Conservation (phyloP, 345 rosid species). For the Anastatica hierochuntica region DNA sequence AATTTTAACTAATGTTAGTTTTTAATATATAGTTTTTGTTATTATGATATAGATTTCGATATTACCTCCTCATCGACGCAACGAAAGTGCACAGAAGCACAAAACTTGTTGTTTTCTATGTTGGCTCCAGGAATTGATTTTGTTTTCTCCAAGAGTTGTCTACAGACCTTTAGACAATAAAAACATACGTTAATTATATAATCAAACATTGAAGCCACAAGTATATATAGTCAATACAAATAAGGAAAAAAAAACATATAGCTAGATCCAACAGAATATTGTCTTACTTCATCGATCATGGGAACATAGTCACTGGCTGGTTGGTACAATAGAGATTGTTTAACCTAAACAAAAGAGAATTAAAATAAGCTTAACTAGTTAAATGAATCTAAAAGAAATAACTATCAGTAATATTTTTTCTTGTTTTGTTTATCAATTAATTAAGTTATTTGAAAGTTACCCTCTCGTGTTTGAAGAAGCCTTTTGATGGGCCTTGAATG, state of each 20-base stretch:
- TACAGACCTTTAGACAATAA: conserved; percentile 65
- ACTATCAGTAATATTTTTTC: too few species aligned
- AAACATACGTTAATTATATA: not conserved
- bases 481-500: conserved; percentile 79
- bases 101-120: conserved; percentile 93
- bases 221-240: too few species aligned
- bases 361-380: conserved; percentile 5
- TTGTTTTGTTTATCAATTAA: not conserved
- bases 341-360: conserved; percentile 38
- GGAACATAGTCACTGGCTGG: conserved; percentile 84
- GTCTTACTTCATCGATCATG: conserved; percentile 85
- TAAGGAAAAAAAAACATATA: conserved; percentile 4
- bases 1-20: too few species aligned
- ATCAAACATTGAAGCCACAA: not conserved
- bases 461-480: conserved; percentile 38
- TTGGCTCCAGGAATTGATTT: conserved; percentile 63
- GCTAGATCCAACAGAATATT: conserved; percentile 41
- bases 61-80: conserved; percentile 73
- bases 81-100: conserved; percentile 84
- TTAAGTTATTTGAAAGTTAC: conserved; percentile 36
- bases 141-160: conserved; percentile 49
- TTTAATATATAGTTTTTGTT: too few species aligned
- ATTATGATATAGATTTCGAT: not conserved
- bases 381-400: conserved; percentile 16
- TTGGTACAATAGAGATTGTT: conserved; percentile 53